Conservation (phyloP, 768 basidiomycete genomes). For the Exidia glandulosa region DNA sequence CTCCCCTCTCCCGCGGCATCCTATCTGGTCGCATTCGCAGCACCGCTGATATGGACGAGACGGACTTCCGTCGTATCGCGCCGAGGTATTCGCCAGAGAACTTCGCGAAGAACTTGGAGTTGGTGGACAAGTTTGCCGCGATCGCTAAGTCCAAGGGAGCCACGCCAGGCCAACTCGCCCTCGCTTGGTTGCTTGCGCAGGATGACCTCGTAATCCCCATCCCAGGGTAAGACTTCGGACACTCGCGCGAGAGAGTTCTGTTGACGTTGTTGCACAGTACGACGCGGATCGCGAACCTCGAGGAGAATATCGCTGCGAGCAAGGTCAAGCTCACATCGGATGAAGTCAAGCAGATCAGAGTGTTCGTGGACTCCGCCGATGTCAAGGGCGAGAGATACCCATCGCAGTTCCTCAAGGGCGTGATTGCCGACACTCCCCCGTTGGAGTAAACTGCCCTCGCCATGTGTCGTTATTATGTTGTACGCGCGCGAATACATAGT, state of each 20-base stretch:
- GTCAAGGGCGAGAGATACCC: too few species aligned
- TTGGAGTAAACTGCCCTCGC: too few species aligned
- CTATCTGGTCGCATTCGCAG: conserved; percentile 19
- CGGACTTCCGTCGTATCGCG: conserved; percentile 17
- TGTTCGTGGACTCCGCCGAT: conserved; percentile 6
- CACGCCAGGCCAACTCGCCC: conserved; percentile 17
- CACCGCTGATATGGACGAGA: conserved; percentile 16
- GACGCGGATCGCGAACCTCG: conserved; percentile 5
- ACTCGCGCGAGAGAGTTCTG: too few species aligned
- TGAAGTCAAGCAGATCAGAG: conserved; percentile 16
- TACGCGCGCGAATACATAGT: too few species aligned
- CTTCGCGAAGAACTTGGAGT: conserved; percentile 21
- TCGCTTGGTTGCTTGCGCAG: conserved; percentile 27
- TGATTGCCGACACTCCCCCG: too few species aligned
- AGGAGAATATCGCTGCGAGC: conserved; percentile 16
- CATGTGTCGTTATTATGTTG: too few species aligned
- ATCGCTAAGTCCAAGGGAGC: conserved; percentile 21
- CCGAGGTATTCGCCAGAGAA: conserved; percentile 23
- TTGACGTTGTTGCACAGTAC: too few species aligned
- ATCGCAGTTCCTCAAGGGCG: too few species aligned
- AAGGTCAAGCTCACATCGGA: conserved; percentile 14
- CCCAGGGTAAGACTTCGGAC: conserved; percentile 10
- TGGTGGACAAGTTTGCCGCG: conserved; percentile 21
- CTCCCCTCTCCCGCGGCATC: conserved; percentile 25
- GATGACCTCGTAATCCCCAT: conserved; percentile 30